Evolutionary conservation across 495 filamentous ascomycete genomes (phyloP), one percentile per base, ranked within the genome.

Genomic region (Aspergillus sclerotioniger): DNA sequence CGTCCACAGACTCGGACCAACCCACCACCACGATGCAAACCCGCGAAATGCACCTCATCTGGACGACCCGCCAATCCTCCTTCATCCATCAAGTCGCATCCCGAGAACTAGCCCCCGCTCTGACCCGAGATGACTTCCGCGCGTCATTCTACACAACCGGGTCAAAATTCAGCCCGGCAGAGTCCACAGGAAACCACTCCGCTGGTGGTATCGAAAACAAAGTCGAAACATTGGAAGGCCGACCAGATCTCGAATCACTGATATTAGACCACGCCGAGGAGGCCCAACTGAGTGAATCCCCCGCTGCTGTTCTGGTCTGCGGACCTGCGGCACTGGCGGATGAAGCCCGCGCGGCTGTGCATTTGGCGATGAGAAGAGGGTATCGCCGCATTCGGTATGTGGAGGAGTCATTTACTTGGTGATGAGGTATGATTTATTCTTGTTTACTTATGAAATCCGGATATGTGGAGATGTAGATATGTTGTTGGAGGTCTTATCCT

Each of bases 281-380:
- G 55, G 69, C 69, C 6, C 66, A 57, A 25, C 50, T 57, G 10
- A 60, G 63, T 19, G 63, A 65, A 10, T 61, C 53, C 4, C 67
- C 62, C n/a, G 65, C 72, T 21, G 63, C 73, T 0, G 75, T 84
- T 8, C 39, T 84, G 8, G 73, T 77, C 3, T 84, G 81, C 59
- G 82, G 81, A 6, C 80, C 80, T 9, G 58, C 60, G 2, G 64
- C 63, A 4, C 76, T 84, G 73, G 79, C 76, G 3, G 75, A 82
- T 64, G 76, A 79, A 46, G 71, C 75, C 0, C 69, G 80, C 53
- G 64, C 60, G 16, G 77, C 78, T 31, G 77, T 78, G 20, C 65
- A 71, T 45, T 29, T 62, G 6, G 68, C 70, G 6, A 66, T 77
- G 62, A 51, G 61, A 50, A 67, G 71, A 51, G 75, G 73, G 8